Conservation (phyloP, 2,329 filamentous ascomycete species). For the Colletotrichum somersetense region DNA sequence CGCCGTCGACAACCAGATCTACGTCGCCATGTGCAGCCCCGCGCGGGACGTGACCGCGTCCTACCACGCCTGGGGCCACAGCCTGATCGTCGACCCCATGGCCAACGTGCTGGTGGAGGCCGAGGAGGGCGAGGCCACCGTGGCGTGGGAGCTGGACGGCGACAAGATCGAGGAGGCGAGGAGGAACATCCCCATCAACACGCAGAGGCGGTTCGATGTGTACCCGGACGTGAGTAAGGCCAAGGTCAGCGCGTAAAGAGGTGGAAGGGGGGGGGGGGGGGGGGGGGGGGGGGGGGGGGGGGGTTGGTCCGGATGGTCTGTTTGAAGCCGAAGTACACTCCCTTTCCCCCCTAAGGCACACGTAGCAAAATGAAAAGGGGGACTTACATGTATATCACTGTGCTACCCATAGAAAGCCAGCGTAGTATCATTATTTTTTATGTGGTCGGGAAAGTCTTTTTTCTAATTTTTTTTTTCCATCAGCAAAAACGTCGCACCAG, state of each 20-base stretch:
- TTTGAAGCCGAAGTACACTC: background rate
- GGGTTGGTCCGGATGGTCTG: no score
- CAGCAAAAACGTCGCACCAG: background rate
- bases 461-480: background rate
- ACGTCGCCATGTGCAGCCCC: conserved; percentile 92
- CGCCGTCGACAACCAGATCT: conserved; percentile 94
- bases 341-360: background rate
- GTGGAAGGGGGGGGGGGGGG: background rate
- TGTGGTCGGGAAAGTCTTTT: background rate
- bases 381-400: background rate
- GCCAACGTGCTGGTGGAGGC: conserved; percentile 84
- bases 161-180: conserved; percentile 80
- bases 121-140: conserved; percentile 80
- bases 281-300: background rate
- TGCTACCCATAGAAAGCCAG: background rate
- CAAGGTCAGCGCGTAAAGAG: conserved; percentile 52
- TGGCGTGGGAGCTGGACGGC: conserved; percentile 78
- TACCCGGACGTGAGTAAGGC: conserved; percentile 89
- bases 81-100: conserved; percentile 88
- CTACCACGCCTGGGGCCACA: conserved; percentile 95
- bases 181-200: conserved; percentile 85
- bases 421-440: background rate
- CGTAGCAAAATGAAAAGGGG: background rate
- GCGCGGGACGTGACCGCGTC: conserved; percentile 81
- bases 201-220: conserved; percentile 92